Evolutionary conservation across 177 flowering plant genomes (phyloP).

Genomic region (Vitis hybrid): DNA sequence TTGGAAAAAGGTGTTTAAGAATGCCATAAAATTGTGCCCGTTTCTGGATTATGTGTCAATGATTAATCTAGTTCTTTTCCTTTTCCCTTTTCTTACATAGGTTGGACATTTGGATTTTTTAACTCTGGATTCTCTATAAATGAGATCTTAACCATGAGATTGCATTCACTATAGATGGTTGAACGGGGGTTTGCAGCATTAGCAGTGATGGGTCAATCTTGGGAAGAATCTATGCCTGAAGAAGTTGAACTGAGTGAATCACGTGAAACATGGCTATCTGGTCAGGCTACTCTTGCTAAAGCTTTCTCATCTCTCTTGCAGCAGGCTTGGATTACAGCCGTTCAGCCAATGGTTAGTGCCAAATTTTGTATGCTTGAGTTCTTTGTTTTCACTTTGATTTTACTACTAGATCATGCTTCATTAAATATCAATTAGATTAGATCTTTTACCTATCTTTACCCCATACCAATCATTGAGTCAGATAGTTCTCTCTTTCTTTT

Average conservation of each 20-base stretch:
- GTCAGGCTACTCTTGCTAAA: constrained; percentile 41
- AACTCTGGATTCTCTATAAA: neutral
- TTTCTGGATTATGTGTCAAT: no score
- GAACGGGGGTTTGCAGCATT: constrained; percentile 68
- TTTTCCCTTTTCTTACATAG: no score
- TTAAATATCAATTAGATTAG: neutral
- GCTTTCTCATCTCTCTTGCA: constrained; percentile 63
- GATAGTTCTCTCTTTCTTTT: no score
- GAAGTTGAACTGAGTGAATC: constrained; percentile 43
- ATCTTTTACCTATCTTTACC: no score
- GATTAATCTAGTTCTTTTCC: no score
- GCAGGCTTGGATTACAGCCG: constrained; percentile 57
- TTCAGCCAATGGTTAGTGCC: constrained; percentile 35
- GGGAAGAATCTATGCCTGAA: constrained; percentile 55
- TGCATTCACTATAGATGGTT: constrained; percentile 43
- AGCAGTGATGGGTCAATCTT: constrained; percentile 62
- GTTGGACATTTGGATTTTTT: no score
- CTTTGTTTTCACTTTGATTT: neutral
- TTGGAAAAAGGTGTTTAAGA: neutral
- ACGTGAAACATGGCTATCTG: constrained; percentile 37
- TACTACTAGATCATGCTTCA: neutral
- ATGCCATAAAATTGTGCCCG: neutral
- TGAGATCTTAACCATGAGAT: neutral
- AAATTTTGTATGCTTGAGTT: neutral
- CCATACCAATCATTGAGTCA: no score